Evolutionary conservation across 129 eudicot species (phyloP).

Genomic region (Solidago caesia): DNA sequence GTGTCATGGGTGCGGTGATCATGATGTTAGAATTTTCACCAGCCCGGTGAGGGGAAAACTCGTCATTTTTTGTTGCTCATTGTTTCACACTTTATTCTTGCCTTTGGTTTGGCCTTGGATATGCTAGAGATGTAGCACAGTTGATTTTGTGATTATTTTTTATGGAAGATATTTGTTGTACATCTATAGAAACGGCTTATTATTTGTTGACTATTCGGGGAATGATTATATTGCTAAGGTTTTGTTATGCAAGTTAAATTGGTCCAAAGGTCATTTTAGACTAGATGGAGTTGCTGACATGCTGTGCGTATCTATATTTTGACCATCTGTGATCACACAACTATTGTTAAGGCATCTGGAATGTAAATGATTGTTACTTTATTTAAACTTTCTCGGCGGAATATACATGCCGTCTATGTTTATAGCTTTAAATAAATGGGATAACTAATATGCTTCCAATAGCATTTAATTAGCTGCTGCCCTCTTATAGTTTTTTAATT

Average conservation of each 20-base stretch:
- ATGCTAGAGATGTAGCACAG: not conserved
- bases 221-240: slow-evolving; percentile 1
- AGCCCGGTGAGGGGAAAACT: slow-evolving; percentile 9
- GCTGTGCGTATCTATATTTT: not conserved
- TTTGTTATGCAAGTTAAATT: not conserved
- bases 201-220: slow-evolving; percentile 3
- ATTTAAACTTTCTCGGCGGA: no score
- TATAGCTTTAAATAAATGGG: no score
- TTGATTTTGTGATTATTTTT: slow-evolving; percentile 21
- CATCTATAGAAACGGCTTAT: not conserved
- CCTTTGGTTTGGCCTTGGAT: not conserved
- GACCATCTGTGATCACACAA: not conserved
- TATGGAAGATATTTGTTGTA: slow-evolving; percentile 24
- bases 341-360: no score
- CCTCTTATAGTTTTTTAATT: no score
- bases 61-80: slow-evolving; percentile 17
- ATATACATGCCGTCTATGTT: no score
- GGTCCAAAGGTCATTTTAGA: not conserved
- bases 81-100: slow-evolving; percentile 25
- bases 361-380: no score
- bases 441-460: no score
- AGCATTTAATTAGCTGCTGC: no score
- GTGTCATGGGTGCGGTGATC: slow-evolving; percentile 52
- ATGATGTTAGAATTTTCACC: not conserved
- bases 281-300: not conserved